A percentile compares a stretch with the other conserved stretches of the same genome.
phyloP scores from a whole-genome alignment of 2,329 filamentous ascomycete genomes.

The Paradendryphiella salina region DNA sequence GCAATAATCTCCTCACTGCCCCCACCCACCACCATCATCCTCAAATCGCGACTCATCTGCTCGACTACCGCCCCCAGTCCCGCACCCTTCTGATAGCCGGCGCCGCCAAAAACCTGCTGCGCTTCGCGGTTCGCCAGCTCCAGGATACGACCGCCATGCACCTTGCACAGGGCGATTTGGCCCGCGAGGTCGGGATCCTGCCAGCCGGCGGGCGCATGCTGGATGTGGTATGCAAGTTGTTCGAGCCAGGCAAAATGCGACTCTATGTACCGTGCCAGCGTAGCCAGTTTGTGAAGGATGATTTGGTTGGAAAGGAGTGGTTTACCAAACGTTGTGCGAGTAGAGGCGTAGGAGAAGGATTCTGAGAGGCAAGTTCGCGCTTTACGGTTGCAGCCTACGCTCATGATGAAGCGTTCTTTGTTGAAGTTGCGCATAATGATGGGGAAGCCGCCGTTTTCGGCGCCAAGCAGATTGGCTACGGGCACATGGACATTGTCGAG shows the following conservation, averaged over 20 bases:
- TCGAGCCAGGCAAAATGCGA: conserved; percentile 65
- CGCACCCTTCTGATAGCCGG: conserved; percentile 57
- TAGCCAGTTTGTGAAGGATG: conserved; percentile 63
- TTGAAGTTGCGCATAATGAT: conserved; percentile 61
- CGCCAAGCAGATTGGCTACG: conserved; percentile 56
- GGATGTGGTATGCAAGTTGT: conserved; percentile 61
- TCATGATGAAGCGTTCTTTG: conserved; percentile 61
- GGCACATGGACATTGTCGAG: conserved; percentile 62
- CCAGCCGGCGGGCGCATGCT: conserved; percentile 49
- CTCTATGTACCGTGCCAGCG: conserved; percentile 63
- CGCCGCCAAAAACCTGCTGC: conserved; percentile 59
- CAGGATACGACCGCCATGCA: conserved; percentile 55
- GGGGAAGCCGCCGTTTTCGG: conserved; percentile 60
- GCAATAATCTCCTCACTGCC: conserved; percentile 61
- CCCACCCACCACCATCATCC: conserved; percentile 58
- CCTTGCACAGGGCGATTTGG: conserved; percentile 51
- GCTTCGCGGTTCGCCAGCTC: conserved; percentile 58
- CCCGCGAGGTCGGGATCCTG: conserved; percentile 47
- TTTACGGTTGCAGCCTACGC: conserved; percentile 60
- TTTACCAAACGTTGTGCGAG: conserved; percentile 62
- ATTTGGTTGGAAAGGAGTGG: conserved; percentile 62
- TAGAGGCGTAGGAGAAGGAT: conserved; percentile 57
- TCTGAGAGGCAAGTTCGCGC: conserved; percentile 60
- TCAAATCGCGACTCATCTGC: conserved; percentile 58
- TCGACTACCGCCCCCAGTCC: conserved; percentile 56